These are phyloP conservation scores for Barnettozyma californica DNA, from an alignment of 805 yeast species.

Conservation along the genomic window DNA sequence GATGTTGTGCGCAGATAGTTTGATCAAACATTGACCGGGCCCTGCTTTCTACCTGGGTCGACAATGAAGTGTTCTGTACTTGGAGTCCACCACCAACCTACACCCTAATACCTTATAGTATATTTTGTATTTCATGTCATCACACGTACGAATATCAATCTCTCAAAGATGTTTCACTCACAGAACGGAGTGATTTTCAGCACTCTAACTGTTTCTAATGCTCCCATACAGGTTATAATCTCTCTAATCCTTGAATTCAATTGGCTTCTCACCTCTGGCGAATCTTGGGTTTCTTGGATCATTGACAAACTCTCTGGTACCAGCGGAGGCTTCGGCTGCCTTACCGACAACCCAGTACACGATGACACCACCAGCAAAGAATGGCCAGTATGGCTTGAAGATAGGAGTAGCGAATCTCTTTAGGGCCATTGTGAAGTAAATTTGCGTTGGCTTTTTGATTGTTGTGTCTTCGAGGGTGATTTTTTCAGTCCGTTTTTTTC, in stretches of 20 bases:
- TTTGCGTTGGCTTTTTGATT: neutral
- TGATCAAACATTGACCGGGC: too few relatives aligned
- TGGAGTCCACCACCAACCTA: neutral
- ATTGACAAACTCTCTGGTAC: constrained; percentile 78
- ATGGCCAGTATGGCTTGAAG: constrained; percentile 79
- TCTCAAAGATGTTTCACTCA: constrained; percentile 1
- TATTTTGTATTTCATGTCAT: constrained; percentile 2
- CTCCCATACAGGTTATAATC: neutral
- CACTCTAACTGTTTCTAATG: neutral
- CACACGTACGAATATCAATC: constrained; percentile 3
- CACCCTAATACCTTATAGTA: neutral
- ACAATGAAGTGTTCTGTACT: neutral
- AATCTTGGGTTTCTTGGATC: constrained; percentile 97
- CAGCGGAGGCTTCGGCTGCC: constrained; percentile 61
- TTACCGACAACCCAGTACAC: constrained; percentile 69
- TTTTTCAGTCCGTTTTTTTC: neutral
- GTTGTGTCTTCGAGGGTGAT: neutral
- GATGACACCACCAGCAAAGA: constrained; percentile 74
- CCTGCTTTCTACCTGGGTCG: neutral
- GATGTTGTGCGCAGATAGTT: too few relatives aligned
- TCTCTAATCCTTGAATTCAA: constrained; percentile 28
- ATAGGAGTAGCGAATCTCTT: constrained; percentile 41
- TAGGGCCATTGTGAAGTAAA: constrained; percentile 23
- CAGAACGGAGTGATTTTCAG: neutral
- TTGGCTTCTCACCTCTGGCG: constrained; percentile 47